These are phyloP conservation scores for Triangularia verruculosa DNA, from an alignment of 2,329 filamentous ascomycete genomes.

Conservation along the genomic window DNA sequence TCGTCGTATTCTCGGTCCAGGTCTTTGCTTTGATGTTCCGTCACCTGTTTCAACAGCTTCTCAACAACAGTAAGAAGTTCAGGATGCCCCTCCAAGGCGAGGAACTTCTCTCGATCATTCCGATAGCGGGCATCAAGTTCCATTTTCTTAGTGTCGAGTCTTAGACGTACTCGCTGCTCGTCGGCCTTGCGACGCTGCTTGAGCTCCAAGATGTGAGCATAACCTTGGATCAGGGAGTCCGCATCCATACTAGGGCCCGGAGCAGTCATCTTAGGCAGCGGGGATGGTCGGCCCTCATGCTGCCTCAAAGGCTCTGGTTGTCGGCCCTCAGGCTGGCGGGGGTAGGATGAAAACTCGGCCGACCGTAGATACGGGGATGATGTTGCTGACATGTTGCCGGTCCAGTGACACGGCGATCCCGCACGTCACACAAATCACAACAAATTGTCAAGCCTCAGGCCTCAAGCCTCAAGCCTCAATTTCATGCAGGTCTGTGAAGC, in stretches of 20 bases:
- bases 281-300: neutral
- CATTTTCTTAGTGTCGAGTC: neutral
- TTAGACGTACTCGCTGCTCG: neutral
- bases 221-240: neutral
- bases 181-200: neutral
- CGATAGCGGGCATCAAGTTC: neutral
- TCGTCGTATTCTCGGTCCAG: neutral
- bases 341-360: neutral
- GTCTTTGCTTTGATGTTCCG: neutral
- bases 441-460: too few species aligned
- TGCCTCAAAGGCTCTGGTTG: neutral
- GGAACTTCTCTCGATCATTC: neutral
- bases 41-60: neutral
- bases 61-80: neutral
- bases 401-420: neutral
- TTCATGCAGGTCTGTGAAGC: neutral
- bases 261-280: neutral
- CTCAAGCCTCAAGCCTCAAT: too few species aligned
- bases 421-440: too few species aligned
- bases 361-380: neutral
- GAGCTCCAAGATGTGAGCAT: neutral
- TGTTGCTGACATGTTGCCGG: neutral
- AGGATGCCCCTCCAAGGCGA: neutral
- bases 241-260: neutral
- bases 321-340: neutral